Conservation (phyloP, 306 rosid species). For the peach (Prunus persica) region Prunus_persica_NCBIv2 NC_034010.1:14139001-14139500, state of each 20-base stretch:
- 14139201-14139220: background rate
- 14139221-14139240: background rate
- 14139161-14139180: background rate
- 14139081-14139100: background rate
- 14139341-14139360: background rate
- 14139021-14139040: background rate
- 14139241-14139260: background rate
- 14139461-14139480: background rate
- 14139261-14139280: background rate
- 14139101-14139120: conserved; percentile 2
- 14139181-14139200: background rate
- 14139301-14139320: background rate
- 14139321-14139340: background rate
- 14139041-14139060: background rate
- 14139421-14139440: background rate
- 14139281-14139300: background rate
- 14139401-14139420: background rate
- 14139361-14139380: background rate
- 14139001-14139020: background rate
- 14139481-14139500: too few relatives aligned
- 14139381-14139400: background rate
- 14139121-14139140: background rate
- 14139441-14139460: background rate
- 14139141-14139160: background rate
- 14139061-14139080: background rate